phyloP scores from a whole-genome alignment of 345 rosid species.

The Viola odorata region DNA sequence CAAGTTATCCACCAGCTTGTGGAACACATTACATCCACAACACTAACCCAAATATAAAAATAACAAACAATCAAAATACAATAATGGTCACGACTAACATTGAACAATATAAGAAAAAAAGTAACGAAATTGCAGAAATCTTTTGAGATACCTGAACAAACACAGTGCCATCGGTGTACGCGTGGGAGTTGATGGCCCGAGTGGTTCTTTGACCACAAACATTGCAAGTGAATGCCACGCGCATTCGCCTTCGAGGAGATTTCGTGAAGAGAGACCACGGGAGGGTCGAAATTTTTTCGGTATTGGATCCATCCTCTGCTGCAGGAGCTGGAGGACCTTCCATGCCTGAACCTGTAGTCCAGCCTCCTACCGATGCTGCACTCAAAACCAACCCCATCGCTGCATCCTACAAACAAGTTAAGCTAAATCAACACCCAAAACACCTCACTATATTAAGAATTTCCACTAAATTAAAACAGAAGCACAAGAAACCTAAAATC shows the following conservation, averaged over 20 bases:
- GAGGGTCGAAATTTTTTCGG: conserved; percentile 61
- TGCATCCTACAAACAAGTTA: conserved; percentile 40
- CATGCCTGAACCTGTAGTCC: conserved; percentile 96
- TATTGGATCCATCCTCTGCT: conserved; percentile 35
- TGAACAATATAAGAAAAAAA: neutral
- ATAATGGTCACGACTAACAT: neutral
- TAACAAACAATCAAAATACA: neutral
- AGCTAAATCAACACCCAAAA: neutral
- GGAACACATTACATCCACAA: conserved; percentile 89
- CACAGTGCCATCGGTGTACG: conserved; percentile 90
- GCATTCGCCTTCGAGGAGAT: conserved; percentile 90
- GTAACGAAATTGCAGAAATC: neutral
- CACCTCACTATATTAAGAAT: conserved; percentile 1
- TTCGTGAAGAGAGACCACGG: conserved; percentile 93
- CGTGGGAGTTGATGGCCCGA: conserved; percentile 85
- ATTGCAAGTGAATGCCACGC: conserved; percentile 89
- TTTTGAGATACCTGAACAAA: conserved; percentile 62
- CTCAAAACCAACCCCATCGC: conserved; percentile 88
- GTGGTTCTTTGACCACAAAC: conserved; percentile 89
- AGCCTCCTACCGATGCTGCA: conserved; percentile 75
- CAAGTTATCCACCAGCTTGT: conserved; percentile 89
- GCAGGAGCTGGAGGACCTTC: conserved; percentile 78
- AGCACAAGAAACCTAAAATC: neutral
- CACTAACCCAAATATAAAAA: conserved; percentile 40
- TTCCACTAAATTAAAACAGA: neutral